phyloP scores from a whole-genome alignment of 164 flowering plant genomes.

The Stephania yunnanensis region DNA sequence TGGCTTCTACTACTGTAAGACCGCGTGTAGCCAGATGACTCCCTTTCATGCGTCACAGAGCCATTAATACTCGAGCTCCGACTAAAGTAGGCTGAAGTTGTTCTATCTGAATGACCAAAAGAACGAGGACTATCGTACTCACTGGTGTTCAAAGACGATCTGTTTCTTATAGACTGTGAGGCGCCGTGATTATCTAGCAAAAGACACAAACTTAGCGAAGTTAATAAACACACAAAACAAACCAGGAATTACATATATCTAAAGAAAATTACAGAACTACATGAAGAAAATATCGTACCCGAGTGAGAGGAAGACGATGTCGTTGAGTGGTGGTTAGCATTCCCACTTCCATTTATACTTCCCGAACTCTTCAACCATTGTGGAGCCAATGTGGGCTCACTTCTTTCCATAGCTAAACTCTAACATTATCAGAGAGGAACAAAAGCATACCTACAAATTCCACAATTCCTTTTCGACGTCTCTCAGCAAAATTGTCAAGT shows the following conservation, averaged over 20 bases:
- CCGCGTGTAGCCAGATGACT: conserved; percentile 11
- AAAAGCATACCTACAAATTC: conserved; percentile 9
- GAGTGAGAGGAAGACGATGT: conserved; percentile 38
- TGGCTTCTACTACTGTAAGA: conserved; percentile 74
- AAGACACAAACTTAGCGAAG: background rate
- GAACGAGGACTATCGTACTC: conserved; percentile 51
- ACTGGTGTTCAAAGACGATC: conserved; percentile 34
- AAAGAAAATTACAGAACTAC: background rate
- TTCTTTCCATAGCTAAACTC: conserved; percentile 66
- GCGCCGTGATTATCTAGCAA: conserved; percentile 39
- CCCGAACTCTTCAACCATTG: conserved; percentile 86
- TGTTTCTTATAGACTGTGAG: conserved; percentile 35
- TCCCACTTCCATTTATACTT: conserved; percentile 52
- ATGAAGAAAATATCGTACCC: conserved; percentile 36
- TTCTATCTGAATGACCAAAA: conserved; percentile 37
- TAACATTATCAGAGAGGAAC: conserved; percentile 38
- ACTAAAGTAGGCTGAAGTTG: conserved; percentile 48
- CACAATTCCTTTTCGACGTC: background rate
- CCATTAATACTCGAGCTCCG: conserved; percentile 67
- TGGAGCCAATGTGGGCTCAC: conserved; percentile 89
- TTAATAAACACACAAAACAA: background rate
- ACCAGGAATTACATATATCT: background rate
- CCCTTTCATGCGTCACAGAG: conserved; percentile 44
- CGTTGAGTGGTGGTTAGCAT: conserved; percentile 46
- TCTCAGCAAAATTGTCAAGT: conserved; percentile 10